phyloP scores from a whole-genome alignment of 2,329 filamentous ascomycete species.

The Aureobasidium sp. region DNA sequence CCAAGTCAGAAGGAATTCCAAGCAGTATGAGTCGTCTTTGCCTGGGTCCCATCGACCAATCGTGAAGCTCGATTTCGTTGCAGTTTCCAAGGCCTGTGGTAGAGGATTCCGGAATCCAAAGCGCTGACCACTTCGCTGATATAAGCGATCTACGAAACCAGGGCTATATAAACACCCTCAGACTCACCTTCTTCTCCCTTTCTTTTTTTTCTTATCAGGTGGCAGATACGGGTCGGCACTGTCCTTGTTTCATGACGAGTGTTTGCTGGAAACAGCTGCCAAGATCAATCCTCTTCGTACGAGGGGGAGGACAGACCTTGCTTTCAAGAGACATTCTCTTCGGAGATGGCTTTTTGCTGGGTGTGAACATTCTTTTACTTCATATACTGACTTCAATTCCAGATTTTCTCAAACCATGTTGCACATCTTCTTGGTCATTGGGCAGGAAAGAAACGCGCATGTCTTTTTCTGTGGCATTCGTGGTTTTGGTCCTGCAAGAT shows the following conservation, averaged over 20 bases:
- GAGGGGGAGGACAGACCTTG: background rate
- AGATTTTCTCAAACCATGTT: background rate
- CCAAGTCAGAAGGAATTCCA: background rate
- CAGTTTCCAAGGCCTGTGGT: background rate
- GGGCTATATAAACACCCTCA: background rate
- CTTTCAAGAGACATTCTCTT: background rate
- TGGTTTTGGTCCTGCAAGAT: background rate
- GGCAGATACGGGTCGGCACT: background rate
- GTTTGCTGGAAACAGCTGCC: background rate
- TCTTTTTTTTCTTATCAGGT: background rate
- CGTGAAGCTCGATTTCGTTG: background rate
- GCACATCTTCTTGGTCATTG: background rate
- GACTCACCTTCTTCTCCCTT: background rate
- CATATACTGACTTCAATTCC: background rate
- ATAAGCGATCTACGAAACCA: background rate
- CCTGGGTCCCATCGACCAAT: background rate
- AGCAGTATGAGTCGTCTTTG: background rate
- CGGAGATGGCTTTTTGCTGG: background rate
- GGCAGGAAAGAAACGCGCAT: background rate
- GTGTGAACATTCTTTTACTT: background rate
- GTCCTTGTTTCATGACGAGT: slow-evolving; percentile 2
- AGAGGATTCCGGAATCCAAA: background rate
- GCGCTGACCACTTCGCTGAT: slow-evolving; percentile 1
- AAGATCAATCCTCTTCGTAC: background rate
- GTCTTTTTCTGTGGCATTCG: background rate